These are phyloP conservation scores for Arthrobotrys iridis DNA, from an alignment of 2,329 filamentous ascomycete genomes.

Conservation along the genomic window DNA sequence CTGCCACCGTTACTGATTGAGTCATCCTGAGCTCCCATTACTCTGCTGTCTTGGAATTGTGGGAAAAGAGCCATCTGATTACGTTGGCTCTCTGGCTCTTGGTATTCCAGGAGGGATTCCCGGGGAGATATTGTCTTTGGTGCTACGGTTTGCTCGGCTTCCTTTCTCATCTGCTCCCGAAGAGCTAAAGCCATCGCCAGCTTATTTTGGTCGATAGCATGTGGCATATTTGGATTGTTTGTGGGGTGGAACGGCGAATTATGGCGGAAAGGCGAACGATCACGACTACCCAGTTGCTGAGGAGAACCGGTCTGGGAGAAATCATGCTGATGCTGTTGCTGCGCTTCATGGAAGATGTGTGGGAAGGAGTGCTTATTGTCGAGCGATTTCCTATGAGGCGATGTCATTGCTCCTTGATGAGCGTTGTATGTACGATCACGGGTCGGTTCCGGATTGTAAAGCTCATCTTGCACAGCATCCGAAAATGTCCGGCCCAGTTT, in stretches of 20 bases:
- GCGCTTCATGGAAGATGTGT: slow-evolving; percentile 61
- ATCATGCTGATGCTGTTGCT: slow-evolving; percentile 55
- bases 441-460: slow-evolving; percentile 77
- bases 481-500: slow-evolving; percentile 88
- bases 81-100: slow-evolving; percentile 74
- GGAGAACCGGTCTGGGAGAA: slow-evolving; percentile 32
- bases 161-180: slow-evolving; percentile 60
- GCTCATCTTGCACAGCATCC: slow-evolving; percentile 82
- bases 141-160: slow-evolving; percentile 63
- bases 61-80: slow-evolving; percentile 78
- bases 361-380: slow-evolving; percentile 64
- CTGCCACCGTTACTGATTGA: slow-evolving; percentile 60
- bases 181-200: slow-evolving; percentile 55
- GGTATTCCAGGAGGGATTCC: slow-evolving; percentile 86
- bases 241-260: slow-evolving; percentile 60
- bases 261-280: slow-evolving; percentile 79
- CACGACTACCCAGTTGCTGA: slow-evolving; percentile 64
- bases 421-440: slow-evolving; percentile 62
- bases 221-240: slow-evolving; percentile 50
- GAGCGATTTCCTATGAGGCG: slow-evolving; percentile 78
- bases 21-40: slow-evolving; percentile 64
- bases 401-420: slow-evolving; percentile 67
- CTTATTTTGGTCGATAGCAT: slow-evolving; percentile 47
- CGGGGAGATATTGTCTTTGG: slow-evolving; percentile 92
- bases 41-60: slow-evolving; percentile 55